Base-by-base conservation (phyloP, 2,329 filamentous ascomycete species). In the Aspergillus fischeri region DNA sequence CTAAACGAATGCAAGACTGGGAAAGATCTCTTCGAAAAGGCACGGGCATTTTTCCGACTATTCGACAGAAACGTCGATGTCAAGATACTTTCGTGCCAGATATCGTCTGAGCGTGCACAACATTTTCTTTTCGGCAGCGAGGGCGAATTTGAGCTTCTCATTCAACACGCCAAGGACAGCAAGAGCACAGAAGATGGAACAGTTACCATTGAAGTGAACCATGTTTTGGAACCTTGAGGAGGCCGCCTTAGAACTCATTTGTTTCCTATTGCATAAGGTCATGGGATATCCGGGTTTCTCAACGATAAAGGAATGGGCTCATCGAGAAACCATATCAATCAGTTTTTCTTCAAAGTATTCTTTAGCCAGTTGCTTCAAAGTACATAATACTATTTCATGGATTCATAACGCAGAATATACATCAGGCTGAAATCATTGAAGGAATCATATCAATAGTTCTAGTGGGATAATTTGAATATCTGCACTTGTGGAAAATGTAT, bases 121-220 rank as follows among this genome's bases (percentile, higher is more conserved):
- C 56, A 66, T 4, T 68, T 61, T 28, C 28, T 70, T 4, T 63
- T 65, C 14, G 59, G 59, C 0, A 63, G 58, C 8, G 49, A 61
- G 4, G 63, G 63, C 3, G 65, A 68, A n/a, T 67, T 66, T 27
- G 41, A 52, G 11, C 54, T 65, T 6, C 58, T 68, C 3, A 55
- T 64, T 20, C 53, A 62, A 3, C 64, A 64, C 8, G 53, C 63
- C 10, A 50, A 41, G 28, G 47, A 38, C 11, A 10, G 52, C 14
- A 44, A n/a, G 2, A 20, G 27, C 27, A 28, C 32, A 29, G 35
- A 32, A 27, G 53, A 20, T 2, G 51, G 10, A 4, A n/a, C 20
- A 17, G n/a, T 49, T 24, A 54, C 24, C 24, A 60, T 65, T 28
- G 57, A 61, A 17, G 51, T 64, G 21, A 51, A 54, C 6, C 55